These are phyloP conservation scores for Lichtheimia ornata DNA, from an alignment of 371 early-diverging fungal species.

Conservation along the genomic window DNA sequence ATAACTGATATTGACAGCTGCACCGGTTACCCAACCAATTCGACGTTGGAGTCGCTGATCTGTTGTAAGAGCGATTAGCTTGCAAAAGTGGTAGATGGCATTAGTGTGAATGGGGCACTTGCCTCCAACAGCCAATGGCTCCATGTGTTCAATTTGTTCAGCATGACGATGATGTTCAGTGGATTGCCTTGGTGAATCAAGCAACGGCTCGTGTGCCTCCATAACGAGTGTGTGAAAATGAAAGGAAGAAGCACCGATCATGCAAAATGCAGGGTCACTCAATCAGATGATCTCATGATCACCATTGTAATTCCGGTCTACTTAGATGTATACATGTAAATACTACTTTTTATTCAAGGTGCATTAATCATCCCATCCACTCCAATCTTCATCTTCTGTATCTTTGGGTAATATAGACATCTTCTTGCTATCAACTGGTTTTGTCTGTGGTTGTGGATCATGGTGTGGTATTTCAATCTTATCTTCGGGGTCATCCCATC, in stretches of 20 bases:
- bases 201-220: background rate
- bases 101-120: background rate
- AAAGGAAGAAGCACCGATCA: no score
- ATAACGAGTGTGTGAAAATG: background rate
- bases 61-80: constrained; percentile 1
- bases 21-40: constrained; percentile 43
- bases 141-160: constrained; percentile 33
- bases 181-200: background rate
- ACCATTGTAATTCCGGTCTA: no score
- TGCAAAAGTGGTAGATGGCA: background rate
- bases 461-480: background rate
- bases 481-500: constrained; percentile 2
- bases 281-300: no score
- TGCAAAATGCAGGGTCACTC: no score
- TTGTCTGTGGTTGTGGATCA: background rate
- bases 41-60: constrained; percentile 44
- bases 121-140: constrained; percentile 44
- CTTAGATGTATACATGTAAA: no score
- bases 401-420: constrained; percentile 9
- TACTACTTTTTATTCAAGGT: no score
- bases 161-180: background rate
- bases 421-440: background rate
- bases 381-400: constrained; percentile 2
- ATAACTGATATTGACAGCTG: constrained; percentile 46
- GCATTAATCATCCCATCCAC: constrained; percentile 6